Evolutionary conservation across 2,329 filamentous ascomycete species (phyloP), one percentile per base, ranked within the genome.

Genomic region (Tolypocladium sp.): DNA sequence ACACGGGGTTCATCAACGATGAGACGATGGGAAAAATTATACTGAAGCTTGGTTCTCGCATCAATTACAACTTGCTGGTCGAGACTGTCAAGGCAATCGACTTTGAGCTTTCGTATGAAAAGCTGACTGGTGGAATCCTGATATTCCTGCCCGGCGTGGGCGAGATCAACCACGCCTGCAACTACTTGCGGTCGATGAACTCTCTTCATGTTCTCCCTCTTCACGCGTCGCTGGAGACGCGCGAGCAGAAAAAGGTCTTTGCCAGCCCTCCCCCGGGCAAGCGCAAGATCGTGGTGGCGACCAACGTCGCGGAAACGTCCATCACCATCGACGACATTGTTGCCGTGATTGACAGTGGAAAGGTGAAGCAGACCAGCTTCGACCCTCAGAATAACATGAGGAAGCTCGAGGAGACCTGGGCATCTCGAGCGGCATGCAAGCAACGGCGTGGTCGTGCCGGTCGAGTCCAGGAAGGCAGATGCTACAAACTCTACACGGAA

Each of bases 321-420:
- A 97, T 99, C 71, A 99, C 94, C 0, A 99, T 99, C 61, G 92
- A 97, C 69, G 94, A 99, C 69, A 90, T 99, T 57, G 90, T 97
- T 2, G 93, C 91, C 2, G 94, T 99, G 53, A 93, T 99, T 63
- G 94, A 99, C 71, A 94, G 89, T 13, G 94, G 94, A 35, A 87
- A 91, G 57, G 94, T 99, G 61, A 99, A 99, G 70, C 93, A 99
- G 73, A 99, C 92, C 0, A 93, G 90, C 70, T 97, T 92, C 67
- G 94, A 97, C 70, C 85, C 91, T 0, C 83, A 88, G 63, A 96
- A 89, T 70, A 96, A 96, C 70, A 96, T 97, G 87, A 89, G 95
- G 51, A 92, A 91, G 67, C 84, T 99, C 1, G 89, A 93, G 65
- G 94, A 99, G 76, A 92, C 91, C 0, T 99, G 92, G 92, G 94